Evolutionary conservation across 306 rosid genomes (phyloP), one percentile per base, ranked within the genome.

Genomic region (Chamaecrista fasciculata): DNA sequence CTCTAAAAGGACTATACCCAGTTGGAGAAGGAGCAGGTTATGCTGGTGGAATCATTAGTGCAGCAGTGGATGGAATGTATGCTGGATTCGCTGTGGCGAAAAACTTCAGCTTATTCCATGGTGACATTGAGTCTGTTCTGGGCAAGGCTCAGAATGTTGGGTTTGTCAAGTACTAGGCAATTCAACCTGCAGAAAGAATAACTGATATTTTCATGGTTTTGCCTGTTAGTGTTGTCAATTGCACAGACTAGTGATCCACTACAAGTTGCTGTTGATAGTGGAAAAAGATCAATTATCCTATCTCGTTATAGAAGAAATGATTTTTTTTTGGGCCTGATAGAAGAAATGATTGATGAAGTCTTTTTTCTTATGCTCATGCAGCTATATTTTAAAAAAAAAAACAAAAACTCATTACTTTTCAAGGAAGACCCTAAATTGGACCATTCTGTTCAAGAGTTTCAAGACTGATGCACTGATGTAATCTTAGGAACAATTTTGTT

Each of bases 21-120:
- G 81, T 94, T 53, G 98, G 98, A 5, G 98, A 94, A 81, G 98
- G 98, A 79, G 97, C 98, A 5, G 98, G 98, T 72, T 94, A 94
- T 76, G 98, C 98, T 29, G 98, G 98, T 55, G 98, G 98, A 62
- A 94, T 94, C 62, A 82, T 90, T 48, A 94, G 97, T 76, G 97
- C 98, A 34, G 96, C 97, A 48, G 98, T 86, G 15, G 98, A 94
- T 84, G 98, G 97, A 83, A 77, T 90, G 95, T 82, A 71, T 63
- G 90, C 92, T 18, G 98, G 98, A 43, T 94, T 94, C 53, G 94
- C 97, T 0, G 90, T 86, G 64, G 96, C 95, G 25, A 86, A 84
- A 67, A 75, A 65, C 37, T 78, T 94, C 4, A 43, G 73, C 71
- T 79, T 94, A 67, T 82, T 81, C 58, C 42, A 74, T 73, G 90